Base-by-base conservation (phyloP, 257 asterid genomes). In the Solanum virginianum region DNA sequence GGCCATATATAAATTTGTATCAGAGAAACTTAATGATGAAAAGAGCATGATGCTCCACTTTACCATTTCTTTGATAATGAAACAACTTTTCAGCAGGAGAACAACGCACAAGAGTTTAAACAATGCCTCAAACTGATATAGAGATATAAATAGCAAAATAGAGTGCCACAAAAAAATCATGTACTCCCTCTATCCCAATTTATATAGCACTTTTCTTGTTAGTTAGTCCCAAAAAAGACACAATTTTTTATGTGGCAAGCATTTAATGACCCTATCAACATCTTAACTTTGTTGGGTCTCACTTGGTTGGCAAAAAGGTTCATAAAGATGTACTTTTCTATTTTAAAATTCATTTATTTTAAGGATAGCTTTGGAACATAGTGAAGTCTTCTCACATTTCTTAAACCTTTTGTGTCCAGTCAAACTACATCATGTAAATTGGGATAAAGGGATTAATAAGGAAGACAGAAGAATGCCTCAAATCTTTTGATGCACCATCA, bases 291-390 rank as follows among this genome's bases (percentile, higher is more conserved):
- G 66, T 59, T n/a, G 66, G 15, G 29, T 20, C n/a, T 29, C 29
- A n/a, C 66, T 59, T n/a, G 4, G n/a, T 59, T 60, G 66, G 32
- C 68, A 60, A 60, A 60, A 4, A 10, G 10, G 68, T 60, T 60
- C 68, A 60, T n/a, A n/a, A 60, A n/a, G 51, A 45, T 45, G 68
- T 60, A n/a, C 16, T 0, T 60, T 10, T n/a, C 68, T 60, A 26
- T n/a, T n/a, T 0, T 4, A 60, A n/a, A 60, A n/a, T 3, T 10
- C 11, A 60, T n/a, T n/a, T 0, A 0, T 60, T 60, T 26, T 1
- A 60, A 60, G 15, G 8, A 60, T 60, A n/a, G 32, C 12, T 60
- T 60, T 60, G 32, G 68, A 60, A n/a, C 15, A 60, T 60, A n/a
- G 32, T 15, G 22, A 60, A n/a, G 68, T 60, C 32, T 60, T 59